Evolutionary conservation across 805 yeast genomes (phyloP).

Genomic region (Vanderwaltozyma verrucispora): DNA sequence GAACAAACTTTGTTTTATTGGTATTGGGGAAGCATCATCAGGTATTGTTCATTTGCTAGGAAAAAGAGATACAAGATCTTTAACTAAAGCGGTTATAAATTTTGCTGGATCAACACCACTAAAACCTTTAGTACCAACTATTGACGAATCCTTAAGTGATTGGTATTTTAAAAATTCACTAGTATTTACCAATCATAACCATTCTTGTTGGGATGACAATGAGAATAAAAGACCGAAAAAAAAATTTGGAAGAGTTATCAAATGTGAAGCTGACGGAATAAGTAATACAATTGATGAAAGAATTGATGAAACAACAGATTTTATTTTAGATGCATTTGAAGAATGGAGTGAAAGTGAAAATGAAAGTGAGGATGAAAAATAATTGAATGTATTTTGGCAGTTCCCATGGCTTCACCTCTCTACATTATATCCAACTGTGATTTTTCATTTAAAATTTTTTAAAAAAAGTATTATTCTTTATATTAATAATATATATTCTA

Average conservation of each 20-base stretch:
- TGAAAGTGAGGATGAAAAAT: background rate
- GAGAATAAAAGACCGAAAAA: conserved; percentile 68
- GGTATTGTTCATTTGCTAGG: conserved; percentile 83
- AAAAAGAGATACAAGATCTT: conserved; percentile 57
- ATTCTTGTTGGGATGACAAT: conserved; percentile 68
- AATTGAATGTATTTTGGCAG: no score
- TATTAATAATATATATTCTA: no score
- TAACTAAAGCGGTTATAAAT: conserved; percentile 60
- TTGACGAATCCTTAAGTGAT: conserved; percentile 82
- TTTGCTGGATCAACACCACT: conserved; percentile 61
- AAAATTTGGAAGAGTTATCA: conserved; percentile 82
- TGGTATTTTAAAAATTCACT: conserved; percentile 87
- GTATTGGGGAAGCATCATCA: conserved; percentile 82
- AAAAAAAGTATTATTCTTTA: no score
- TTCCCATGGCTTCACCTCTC: no score
- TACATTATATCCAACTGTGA: no score
- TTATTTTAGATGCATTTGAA: conserved; percentile 68
- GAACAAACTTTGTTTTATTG: conserved; percentile 65
- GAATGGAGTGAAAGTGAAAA: conserved; percentile 42
- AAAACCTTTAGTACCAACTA: conserved; percentile 70
- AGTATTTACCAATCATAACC: conserved; percentile 63
- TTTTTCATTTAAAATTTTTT: no score
- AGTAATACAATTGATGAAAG: conserved; percentile 70
- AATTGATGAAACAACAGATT: conserved; percentile 78
- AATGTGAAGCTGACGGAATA: conserved; percentile 60